Evolutionary conservation across 2,329 filamentous ascomycete species (phyloP), one percentile per base, ranked within the genome.

Genomic region (Aspergillus pseudoglaucus): DNA sequence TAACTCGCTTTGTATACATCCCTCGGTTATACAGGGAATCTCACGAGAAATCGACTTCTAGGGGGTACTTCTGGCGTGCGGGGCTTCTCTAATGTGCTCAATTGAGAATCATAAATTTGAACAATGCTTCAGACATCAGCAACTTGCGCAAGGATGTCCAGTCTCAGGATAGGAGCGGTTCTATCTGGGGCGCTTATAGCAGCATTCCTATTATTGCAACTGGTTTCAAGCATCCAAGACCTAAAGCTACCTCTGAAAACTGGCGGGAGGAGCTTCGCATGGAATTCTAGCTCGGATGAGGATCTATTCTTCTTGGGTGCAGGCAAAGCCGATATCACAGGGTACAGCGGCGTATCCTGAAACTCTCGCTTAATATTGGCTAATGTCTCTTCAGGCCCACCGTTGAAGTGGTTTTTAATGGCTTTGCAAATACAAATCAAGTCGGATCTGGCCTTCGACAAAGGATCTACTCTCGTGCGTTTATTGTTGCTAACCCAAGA

Each of bases 341-440:
- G 84, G 78, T 83, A 74, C 22, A 55, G 22, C 20, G 12, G 3
- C 18, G 30, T 49, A 39, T 47, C 39, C 45, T 42, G 40, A 22
- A 42, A 4, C 33, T 27, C n/a, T 40, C 48, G 20, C 39, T 15
- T 46, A 42, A n/a, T 48, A 18, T 18, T 51, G 50, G 12, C 42
- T 32, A 40, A 22, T 6, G 15, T 7, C 17, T 40, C 15, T 32
- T 14, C 52, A 82, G 87, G 2, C 89, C 90, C 0, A 88, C 94
- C 10, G 90, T 94, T 18, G 89, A 96, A 67, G 80, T 96, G 62
- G 90, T 89, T 59, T 79, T 96, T 64, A 93, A 91, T 77, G 90
- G 90, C 52, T 96, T 96, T 73, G 91, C 91, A 27, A 87, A 90
- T 66, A 75, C 84, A n/a, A 80, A 80, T 38, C 91, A 97, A 71